These are phyloP conservation scores for Pichia thaimueangensis DNA, from an alignment of 805 yeast species.

Conservation along the genomic window DNA sequence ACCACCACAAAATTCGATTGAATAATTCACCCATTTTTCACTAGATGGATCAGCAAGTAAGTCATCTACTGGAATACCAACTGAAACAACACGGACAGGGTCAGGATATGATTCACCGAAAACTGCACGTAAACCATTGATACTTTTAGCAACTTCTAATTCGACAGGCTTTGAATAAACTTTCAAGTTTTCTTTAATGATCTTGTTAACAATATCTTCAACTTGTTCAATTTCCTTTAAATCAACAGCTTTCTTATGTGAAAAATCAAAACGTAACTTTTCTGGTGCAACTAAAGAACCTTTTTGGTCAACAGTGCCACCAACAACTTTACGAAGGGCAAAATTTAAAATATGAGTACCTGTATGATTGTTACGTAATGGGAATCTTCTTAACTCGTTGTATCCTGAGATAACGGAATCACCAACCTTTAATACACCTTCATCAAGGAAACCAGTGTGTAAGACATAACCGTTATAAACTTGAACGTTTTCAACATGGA, in stretches of 20 bases:
- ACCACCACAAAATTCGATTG: constrained; percentile 98
- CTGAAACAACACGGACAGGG: constrained; percentile 96
- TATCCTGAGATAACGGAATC: constrained; percentile 77
- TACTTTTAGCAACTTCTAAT: constrained; percentile 63
- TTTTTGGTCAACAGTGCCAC: constrained; percentile 86
- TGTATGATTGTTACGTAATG: constrained; percentile 95
- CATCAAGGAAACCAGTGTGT: constrained; percentile 82
- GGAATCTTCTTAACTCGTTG: constrained; percentile 92
- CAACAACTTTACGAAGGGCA: constrained; percentile 81
- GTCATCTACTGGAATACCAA: constrained; percentile 86
- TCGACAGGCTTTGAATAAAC: constrained; percentile 84
- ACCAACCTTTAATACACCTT: constrained; percentile 65
- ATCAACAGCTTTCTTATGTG: constrained; percentile 81
- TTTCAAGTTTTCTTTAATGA: constrained; percentile 60
- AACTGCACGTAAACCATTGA: constrained; percentile 89
- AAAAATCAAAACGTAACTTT: constrained; percentile 91
- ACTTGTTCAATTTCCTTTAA: constrained; percentile 65
- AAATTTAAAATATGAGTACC: constrained; percentile 94
- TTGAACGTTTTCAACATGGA: constrained; percentile 88
- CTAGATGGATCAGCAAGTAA: constrained; percentile 65
- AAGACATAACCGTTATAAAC: constrained; percentile 89
- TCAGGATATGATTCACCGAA: constrained; percentile 99
- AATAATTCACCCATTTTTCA: constrained; percentile 67
- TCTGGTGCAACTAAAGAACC: constrained; percentile 97
- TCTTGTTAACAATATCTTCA: constrained; percentile 66